Conservation (phyloP, 2,329 filamentous ascomycete genomes). For the Claviceps sp. region DNA sequence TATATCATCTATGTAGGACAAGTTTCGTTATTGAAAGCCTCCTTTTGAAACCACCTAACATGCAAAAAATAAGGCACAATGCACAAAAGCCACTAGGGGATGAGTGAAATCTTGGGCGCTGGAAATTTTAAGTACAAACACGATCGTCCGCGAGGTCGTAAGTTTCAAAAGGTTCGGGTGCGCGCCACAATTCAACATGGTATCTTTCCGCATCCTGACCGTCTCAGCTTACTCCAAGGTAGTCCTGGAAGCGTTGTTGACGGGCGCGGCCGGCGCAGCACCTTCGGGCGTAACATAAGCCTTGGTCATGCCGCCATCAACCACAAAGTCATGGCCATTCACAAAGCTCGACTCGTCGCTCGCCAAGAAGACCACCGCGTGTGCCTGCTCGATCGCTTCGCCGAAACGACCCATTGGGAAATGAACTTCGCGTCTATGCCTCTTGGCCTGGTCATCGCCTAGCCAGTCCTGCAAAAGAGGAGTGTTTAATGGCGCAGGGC, state of each 20-base stretch:
- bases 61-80: not conserved
- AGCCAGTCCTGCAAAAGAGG: conserved; percentile 88
- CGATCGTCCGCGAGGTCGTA: not conserved
- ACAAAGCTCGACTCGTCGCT: conserved; percentile 84
- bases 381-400: conserved; percentile 86
- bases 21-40: not conserved
- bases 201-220: not conserved
- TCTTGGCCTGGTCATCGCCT: conserved; percentile 72
- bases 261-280: conserved; percentile 36
- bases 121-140: not conserved
- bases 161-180: not conserved
- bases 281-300: conserved; percentile 66
- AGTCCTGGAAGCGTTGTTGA: conserved; percentile 45
- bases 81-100: not conserved
- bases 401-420: conserved; percentile 82
- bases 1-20: not conserved
- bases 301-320: conserved; percentile 92
- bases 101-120: not conserved
- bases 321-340: conserved; percentile 83
- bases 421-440: conserved; percentile 71
- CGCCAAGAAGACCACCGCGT: conserved; percentile 76
- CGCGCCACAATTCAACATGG: not conserved
- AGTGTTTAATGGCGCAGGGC: conserved; percentile 84
- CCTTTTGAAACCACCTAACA: not conserved
- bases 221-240: conserved; percentile 22